Conservation (phyloP, 2,329 filamentous ascomycete genomes). For the Cercospora beticola region DNA sequence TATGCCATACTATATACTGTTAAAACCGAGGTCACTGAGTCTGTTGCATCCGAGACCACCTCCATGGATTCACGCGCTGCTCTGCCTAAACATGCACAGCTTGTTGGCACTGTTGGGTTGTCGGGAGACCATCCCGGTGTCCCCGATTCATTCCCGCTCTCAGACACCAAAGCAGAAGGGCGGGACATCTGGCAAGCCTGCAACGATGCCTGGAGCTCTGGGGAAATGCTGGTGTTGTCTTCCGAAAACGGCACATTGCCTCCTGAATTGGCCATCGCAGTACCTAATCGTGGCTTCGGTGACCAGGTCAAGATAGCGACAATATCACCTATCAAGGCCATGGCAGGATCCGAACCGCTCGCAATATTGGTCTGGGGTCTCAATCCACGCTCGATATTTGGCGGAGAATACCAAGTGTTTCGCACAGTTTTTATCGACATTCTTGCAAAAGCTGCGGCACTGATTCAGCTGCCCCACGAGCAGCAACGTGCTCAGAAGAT, state of each 20-base stretch:
- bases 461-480: slow-evolving; percentile 43
- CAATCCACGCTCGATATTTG: slow-evolving; percentile 42
- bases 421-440: slow-evolving; percentile 40
- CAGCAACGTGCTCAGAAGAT: slow-evolving; percentile 37
- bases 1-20: slow-evolving; percentile 32
- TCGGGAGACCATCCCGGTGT: slow-evolving; percentile 28
- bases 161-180: slow-evolving; percentile 4
- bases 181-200: slow-evolving; percentile 33
- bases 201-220: slow-evolving; percentile 33
- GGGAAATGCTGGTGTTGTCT: slow-evolving; percentile 35
- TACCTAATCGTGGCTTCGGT: slow-evolving; percentile 39
- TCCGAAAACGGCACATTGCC: slow-evolving; percentile 35
- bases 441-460: slow-evolving; percentile 42
- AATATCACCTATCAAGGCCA: slow-evolving; percentile 41
- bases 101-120: slow-evolving; percentile 34
- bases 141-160: slow-evolving; percentile 29
- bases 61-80: slow-evolving; percentile 14
- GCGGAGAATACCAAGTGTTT: slow-evolving; percentile 43
- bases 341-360: slow-evolving; percentile 38
- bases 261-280: slow-evolving; percentile 28
- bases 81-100: slow-evolving; percentile 23
- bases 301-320: slow-evolving; percentile 39
- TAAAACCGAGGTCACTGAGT: slow-evolving; percentile 23
- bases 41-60: slow-evolving; percentile 5
- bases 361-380: slow-evolving; percentile 44